Evolutionary conservation across 2,329 filamentous ascomycete genomes (phyloP).

Genomic region (Cucurbitaria berberidis): DNA sequence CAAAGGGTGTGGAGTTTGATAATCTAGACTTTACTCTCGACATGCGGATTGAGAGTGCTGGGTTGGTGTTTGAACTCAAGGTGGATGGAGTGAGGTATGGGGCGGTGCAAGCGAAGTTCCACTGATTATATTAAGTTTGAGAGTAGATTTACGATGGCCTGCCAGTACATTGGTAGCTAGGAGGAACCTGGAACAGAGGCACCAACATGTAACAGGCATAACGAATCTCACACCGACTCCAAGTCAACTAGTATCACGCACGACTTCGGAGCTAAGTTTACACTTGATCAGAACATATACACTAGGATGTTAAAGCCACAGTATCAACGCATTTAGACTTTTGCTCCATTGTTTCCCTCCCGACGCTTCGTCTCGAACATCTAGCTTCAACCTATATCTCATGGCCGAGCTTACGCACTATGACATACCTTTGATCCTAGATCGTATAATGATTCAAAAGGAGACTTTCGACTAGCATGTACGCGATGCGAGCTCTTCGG

Average conservation of each 20-base stretch:
- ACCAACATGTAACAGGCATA: neutral
- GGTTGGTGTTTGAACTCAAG: conserved; percentile 77
- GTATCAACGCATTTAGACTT: too few relatives aligned
- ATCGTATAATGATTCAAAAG: too few relatives aligned
- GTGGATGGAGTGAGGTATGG: conserved; percentile 80
- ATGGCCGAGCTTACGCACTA: too few relatives aligned
- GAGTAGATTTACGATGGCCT: neutral
- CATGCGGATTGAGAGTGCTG: conserved; percentile 81
- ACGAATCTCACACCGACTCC: neutral
- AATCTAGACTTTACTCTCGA: conserved; percentile 82
- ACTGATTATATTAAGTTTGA: conserved; percentile 51
- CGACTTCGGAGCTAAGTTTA: neutral
- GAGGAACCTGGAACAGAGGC: neutral
- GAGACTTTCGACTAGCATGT: too few relatives aligned
- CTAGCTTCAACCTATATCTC: too few relatives aligned
- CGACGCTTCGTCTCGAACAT: too few relatives aligned
- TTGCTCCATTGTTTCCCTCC: too few relatives aligned
- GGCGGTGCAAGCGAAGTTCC: conserved; percentile 78
- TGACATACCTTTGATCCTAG: too few relatives aligned
- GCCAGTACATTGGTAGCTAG: neutral
- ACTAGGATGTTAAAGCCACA: too few relatives aligned
- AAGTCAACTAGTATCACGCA: neutral
- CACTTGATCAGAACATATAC: too few relatives aligned
- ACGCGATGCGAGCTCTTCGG: too few relatives aligned
- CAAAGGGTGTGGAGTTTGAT: conserved; percentile 79